Evolutionary conservation across 352 stramenopile species (phyloP).

Genomic region (Blastocystis sp.): DNA sequence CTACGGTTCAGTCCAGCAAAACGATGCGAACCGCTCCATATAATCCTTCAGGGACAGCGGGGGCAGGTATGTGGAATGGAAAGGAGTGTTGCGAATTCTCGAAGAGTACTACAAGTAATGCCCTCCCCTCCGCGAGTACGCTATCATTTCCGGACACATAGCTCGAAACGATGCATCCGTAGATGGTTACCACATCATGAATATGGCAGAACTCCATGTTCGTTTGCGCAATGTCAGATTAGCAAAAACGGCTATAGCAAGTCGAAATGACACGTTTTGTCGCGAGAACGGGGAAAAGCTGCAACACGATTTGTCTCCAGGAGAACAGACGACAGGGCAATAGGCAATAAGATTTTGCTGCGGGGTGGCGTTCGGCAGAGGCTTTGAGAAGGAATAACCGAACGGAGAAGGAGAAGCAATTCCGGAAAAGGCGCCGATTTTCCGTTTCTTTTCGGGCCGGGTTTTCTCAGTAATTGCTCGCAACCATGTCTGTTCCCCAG

Average conservation of each 20-base stretch:
- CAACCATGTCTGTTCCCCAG: slow-evolving; percentile 37
- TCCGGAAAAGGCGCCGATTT: slow-evolving; percentile 6
- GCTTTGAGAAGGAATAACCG: too few species aligned
- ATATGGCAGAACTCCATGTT: slow-evolving; percentile 52
- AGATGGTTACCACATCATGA: slow-evolving; percentile 43
- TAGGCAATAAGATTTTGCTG: too few species aligned
- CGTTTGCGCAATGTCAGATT: too few species aligned
- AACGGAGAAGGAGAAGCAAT: too few species aligned
- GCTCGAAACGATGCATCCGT: slow-evolving; percentile 46
- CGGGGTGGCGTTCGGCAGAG: too few species aligned
- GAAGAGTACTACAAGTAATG: slow-evolving; percentile 37
- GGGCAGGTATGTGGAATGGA: slow-evolving; percentile 24
- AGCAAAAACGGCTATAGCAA: too few species aligned
- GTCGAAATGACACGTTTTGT: too few species aligned
- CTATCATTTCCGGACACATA: slow-evolving; percentile 49
- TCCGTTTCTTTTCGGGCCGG: not conserved
- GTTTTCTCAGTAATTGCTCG: slow-evolving; percentile 49
- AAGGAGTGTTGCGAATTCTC: slow-evolving; percentile 33
- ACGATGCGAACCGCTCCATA: slow-evolving; percentile 17
- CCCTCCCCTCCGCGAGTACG: not conserved
- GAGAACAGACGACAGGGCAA: too few species aligned
- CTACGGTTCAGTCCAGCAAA: slow-evolving; percentile 41
- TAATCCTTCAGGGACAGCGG: slow-evolving; percentile 43
- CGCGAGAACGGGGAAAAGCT: too few species aligned
- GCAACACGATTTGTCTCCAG: too few species aligned